A percentile compares a stretch with the other conserved stretches of the same genome.
phyloP scores from a whole-genome alignment of 2,329 filamentous ascomycete species.

The Salinomyces thailandicus region DNA sequence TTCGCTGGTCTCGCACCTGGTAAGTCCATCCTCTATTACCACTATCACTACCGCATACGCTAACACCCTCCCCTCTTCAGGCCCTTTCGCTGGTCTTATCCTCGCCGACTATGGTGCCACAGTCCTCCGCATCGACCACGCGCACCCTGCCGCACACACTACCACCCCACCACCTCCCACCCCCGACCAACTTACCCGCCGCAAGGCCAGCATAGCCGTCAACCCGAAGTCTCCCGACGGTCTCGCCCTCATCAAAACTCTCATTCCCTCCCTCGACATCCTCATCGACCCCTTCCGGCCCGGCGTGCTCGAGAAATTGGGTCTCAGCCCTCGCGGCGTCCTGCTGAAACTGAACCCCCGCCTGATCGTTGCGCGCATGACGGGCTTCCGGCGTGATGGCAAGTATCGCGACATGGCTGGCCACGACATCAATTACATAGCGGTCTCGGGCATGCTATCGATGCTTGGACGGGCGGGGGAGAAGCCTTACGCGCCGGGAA shows the following conservation, averaged over 20 bases:
- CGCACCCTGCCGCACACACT: conserved; percentile 33
- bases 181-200: conserved; percentile 64
- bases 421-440: conserved; percentile 94
- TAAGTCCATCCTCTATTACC: conserved; percentile 17
- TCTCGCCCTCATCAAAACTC: conserved; percentile 52
- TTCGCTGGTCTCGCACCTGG: conserved; percentile 53
- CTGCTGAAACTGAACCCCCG: conserved; percentile 59
- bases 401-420: conserved; percentile 81
- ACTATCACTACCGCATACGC: background rate
- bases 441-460: conserved; percentile 67
- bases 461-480: conserved; percentile 62
- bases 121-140: conserved; percentile 74
- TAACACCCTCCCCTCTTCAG: no score
- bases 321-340: conserved; percentile 57
- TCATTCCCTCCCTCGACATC: conserved; percentile 58
- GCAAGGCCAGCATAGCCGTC: conserved; percentile 69
- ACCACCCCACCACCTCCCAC: conserved; percentile 35
- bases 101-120: conserved; percentile 82
- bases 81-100: conserved; percentile 78
- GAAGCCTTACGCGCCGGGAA: conserved; percentile 68
- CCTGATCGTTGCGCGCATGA: conserved; percentile 75
- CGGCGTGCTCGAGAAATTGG: conserved; percentile 76
- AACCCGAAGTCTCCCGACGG: conserved; percentile 63
- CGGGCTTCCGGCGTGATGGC: conserved; percentile 79
- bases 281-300: conserved; percentile 91